These are phyloP conservation scores for Pythium graminicola DNA, from an alignment of 352 stramenopile species.

Conservation along the genomic window DNA sequence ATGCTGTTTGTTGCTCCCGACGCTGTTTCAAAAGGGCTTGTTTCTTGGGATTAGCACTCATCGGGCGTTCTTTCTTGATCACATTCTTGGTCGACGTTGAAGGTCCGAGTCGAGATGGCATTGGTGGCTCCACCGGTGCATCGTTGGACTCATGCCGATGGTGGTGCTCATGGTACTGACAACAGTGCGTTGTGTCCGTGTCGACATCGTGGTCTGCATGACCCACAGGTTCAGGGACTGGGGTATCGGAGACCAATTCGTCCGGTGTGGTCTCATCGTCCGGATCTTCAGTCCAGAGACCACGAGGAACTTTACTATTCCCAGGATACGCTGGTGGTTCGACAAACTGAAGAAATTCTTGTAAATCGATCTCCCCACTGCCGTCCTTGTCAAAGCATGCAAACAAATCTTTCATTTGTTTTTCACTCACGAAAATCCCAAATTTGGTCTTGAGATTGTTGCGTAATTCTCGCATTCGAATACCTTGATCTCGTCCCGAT, in stretches of 20 bases:
- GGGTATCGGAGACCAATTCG: background rate
- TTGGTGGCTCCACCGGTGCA: background rate
- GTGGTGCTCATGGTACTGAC: constrained; percentile 9
- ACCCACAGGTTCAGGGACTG: background rate
- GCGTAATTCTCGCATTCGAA: constrained; percentile 61
- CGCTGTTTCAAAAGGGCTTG: constrained; percentile 53
- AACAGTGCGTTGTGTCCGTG: background rate
- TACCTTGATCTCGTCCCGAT: constrained; percentile 52
- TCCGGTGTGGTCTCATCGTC: background rate
- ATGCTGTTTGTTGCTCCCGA: constrained; percentile 31
- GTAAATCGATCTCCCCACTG: constrained; percentile 66
- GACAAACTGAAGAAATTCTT: constrained; percentile 72
- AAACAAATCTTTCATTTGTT: constrained; percentile 66
- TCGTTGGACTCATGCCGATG: background rate
- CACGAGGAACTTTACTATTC: constrained; percentile 48
- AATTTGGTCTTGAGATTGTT: constrained; percentile 77
- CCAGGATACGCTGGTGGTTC: constrained; percentile 50
- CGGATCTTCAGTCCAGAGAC: constrained; percentile 50
- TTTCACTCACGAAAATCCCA: constrained; percentile 67
- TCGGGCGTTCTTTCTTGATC: constrained; percentile 48
- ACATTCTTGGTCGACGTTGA: constrained; percentile 20
- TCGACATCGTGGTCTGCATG: background rate
- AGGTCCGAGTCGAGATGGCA: constrained; percentile 4
- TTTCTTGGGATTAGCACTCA: constrained; percentile 63
- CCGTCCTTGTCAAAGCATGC: constrained; percentile 50